Conservation (phyloP, 192 early-diverging fungal species). For the Mortierella claussenii region DNA sequence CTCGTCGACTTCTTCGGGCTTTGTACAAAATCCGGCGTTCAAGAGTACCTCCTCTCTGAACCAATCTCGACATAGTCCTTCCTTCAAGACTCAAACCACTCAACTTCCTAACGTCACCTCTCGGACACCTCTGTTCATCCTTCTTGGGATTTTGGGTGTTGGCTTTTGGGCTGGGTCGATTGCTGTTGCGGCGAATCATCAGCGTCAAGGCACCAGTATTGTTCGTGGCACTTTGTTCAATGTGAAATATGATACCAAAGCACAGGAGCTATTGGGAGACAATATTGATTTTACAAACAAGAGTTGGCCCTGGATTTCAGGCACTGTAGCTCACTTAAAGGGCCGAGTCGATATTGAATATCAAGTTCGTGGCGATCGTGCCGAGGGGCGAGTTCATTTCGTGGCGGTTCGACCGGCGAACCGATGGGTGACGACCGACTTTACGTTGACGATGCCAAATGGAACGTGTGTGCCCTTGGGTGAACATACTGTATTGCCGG, state of each 20-base stretch:
- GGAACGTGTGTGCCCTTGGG: slow-evolving; percentile 32
- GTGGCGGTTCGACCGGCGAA: slow-evolving; percentile 44
- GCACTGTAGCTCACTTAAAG: slow-evolving; percentile 69
- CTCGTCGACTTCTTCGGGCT: slow-evolving; percentile 4
- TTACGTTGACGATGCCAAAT: slow-evolving; percentile 54
- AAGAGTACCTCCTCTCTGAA: slow-evolving; percentile 39
- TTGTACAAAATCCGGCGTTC: slow-evolving; percentile 30
- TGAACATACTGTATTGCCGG: slow-evolving; percentile 25
- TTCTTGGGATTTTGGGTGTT: slow-evolving; percentile 55
- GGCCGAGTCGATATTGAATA: slow-evolving; percentile 66
- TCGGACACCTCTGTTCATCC: slow-evolving; percentile 30
- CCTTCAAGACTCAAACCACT: slow-evolving; percentile 29
- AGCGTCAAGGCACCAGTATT: slow-evolving; percentile 63
- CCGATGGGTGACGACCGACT: slow-evolving; percentile 57
- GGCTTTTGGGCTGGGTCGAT: slow-evolving; percentile 63
- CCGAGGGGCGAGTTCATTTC: slow-evolving; percentile 56
- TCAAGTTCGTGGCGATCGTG: slow-evolving; percentile 61
- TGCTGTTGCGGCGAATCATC: slow-evolving; percentile 64
- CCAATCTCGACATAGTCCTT: slow-evolving; percentile 38
- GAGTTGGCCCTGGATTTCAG: slow-evolving; percentile 71
- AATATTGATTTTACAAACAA: slow-evolving; percentile 63
- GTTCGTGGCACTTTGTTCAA: slow-evolving; percentile 70
- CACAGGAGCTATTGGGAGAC: slow-evolving; percentile 60
- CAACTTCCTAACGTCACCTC: slow-evolving; percentile 41
- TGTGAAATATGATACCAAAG: slow-evolving; percentile 62